Percentiles rank a stretch among this genome's conserved stretches.
These are phyloP conservation scores for Trichosporon faecale DNA, from an alignment of 1,284 basidiomycete genomes.

Conservation along the genomic window DNA sequence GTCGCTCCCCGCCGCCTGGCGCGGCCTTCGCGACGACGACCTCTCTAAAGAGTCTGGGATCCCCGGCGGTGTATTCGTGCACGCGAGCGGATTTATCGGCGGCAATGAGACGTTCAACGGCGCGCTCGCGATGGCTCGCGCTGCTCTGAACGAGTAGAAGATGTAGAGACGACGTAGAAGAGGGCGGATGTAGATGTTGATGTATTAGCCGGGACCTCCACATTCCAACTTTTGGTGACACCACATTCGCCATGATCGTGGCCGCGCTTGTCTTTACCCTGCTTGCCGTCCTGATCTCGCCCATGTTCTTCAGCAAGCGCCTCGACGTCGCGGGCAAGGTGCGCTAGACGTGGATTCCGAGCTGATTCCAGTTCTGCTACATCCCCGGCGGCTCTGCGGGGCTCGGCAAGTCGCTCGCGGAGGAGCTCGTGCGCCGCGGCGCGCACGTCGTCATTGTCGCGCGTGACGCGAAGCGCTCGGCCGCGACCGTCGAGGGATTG, in stretches of 20 bases:
- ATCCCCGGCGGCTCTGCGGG: constrained; percentile 79
- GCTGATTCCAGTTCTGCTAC: constrained; percentile 61
- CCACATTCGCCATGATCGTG: neutral
- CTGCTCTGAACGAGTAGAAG: constrained; percentile 18
- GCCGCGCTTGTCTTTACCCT: constrained; percentile 13
- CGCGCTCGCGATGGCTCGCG: constrained; percentile 71
- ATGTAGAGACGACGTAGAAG: neutral
- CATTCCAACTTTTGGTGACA: neutral
- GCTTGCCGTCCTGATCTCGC: constrained; percentile 13
- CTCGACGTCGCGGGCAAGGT: constrained; percentile 47
- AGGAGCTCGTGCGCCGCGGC: constrained; percentile 65
- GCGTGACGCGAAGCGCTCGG: constrained; percentile 61
- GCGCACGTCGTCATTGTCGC: constrained; percentile 80
- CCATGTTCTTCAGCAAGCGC: constrained; percentile 14
- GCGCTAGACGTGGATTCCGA: constrained; percentile 12
- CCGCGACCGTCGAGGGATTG: constrained; percentile 60
- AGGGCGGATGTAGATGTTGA: neutral
- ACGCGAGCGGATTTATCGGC: constrained; percentile 94
- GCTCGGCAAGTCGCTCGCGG: constrained; percentile 69
- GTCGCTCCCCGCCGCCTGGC: constrained; percentile 87
- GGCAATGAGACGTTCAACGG: constrained; percentile 91
- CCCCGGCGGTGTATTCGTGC: constrained; percentile 82
- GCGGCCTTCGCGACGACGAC: constrained; percentile 81
- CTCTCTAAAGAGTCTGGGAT: constrained; percentile 74
- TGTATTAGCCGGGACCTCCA: neutral